Conservation (phyloP, 2,329 filamentous ascomycete genomes). For the Ceratocystiopsis minuta region DNA sequence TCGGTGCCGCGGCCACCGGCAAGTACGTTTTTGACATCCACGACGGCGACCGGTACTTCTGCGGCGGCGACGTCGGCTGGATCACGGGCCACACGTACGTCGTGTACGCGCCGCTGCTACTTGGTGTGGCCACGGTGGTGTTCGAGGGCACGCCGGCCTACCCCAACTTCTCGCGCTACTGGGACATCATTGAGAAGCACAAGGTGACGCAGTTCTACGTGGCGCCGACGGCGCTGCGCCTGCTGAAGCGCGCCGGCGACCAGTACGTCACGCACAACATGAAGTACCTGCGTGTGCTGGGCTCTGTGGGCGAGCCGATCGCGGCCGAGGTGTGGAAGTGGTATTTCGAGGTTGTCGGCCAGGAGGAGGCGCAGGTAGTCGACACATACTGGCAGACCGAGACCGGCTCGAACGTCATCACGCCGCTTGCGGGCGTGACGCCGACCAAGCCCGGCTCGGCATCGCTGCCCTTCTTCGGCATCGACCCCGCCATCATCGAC, state of each 20-base stretch:
- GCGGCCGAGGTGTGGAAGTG: conserved; percentile 98
- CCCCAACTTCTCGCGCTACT: conserved; percentile 94
- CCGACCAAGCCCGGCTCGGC: conserved; percentile 94
- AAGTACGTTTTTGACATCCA: conserved; percentile 99
- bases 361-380: conserved; percentile 80
- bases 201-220: conserved; percentile 96
- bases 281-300: conserved; percentile 75
- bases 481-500: conserved; percentile 94
- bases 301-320: conserved; percentile 93
- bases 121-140: conserved; percentile 87
- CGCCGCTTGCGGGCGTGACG: conserved; percentile 78
- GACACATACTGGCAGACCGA: conserved; percentile 99
- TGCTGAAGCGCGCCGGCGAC: conserved; percentile 90
- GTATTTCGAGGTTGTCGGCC: conserved; percentile 92
- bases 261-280: conserved; percentile 81
- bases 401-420: conserved; percentile 91
- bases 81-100: conserved; percentile 98
- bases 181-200: conserved; percentile 95
- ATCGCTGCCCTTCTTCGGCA: conserved; percentile 93
- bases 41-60: conserved; percentile 85
- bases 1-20: conserved; percentile 81
- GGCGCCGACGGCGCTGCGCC: conserved; percentile 76
- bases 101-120: conserved; percentile 82
- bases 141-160: conserved; percentile 97
- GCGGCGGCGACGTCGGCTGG: conserved; percentile 95